phyloP scores from a whole-genome alignment of 768 basidiomycete species.

The Lactarius quietus region DNA sequence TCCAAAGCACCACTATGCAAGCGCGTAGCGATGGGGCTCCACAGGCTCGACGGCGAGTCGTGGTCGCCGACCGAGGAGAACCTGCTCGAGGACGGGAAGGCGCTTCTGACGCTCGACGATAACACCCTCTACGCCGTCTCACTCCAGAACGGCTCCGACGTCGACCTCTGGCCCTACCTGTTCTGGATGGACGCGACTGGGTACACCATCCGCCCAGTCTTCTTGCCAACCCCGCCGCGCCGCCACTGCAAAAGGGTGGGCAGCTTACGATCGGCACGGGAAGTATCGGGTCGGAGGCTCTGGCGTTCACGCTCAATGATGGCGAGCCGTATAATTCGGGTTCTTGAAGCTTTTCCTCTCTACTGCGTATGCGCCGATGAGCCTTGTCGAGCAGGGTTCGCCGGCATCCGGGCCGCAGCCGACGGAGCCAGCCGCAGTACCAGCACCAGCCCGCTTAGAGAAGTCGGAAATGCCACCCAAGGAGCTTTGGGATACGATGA shows the following conservation, averaged over 20 bases:
- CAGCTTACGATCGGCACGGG: constrained; percentile 43
- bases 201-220: constrained; percentile 52
- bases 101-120: constrained; percentile 42
- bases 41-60: constrained; percentile 43
- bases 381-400: constrained; percentile 46
- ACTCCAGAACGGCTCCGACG: constrained; percentile 47
- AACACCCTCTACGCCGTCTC: constrained; percentile 46
- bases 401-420: constrained; percentile 8
- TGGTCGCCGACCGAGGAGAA: constrained; percentile 45
- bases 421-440: not conserved
- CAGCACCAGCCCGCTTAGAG: not conserved
- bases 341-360: constrained; percentile 60
- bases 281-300: constrained; percentile 43
- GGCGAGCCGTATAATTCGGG: constrained; percentile 41
- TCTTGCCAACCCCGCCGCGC: constrained; percentile 42
- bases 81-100: constrained; percentile 45
- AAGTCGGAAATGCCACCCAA: constrained; percentile 1
- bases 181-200: constrained; percentile 57
- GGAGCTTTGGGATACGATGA: constrained; percentile 34
- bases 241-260: constrained; percentile 46
- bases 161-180: constrained; percentile 60
- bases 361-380: constrained; percentile 46
- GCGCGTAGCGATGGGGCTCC: constrained; percentile 52
- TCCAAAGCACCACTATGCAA: constrained; percentile 44
- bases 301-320: constrained; percentile 42